Base-by-base conservation (phyloP, 331 rosid species). In the Dryas integrifolia region DNA sequence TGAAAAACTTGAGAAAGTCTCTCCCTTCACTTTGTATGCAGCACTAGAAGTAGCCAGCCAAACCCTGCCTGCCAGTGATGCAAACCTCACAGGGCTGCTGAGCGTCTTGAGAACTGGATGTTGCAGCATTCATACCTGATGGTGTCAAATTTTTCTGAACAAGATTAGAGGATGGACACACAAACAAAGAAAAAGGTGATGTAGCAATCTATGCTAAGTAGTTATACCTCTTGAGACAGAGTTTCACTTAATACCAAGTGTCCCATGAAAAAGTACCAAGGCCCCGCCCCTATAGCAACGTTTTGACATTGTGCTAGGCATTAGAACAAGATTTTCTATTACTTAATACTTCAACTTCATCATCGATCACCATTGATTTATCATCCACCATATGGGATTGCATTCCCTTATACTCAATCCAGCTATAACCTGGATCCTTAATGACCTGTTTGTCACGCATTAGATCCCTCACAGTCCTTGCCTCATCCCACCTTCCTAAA, bases 401-500 rank as follows among this genome's bases (percentile, higher is more conserved):
- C 72, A 58, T 60, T 69, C 53, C 85, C 58, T 77, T 76, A 70
- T 47, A 53, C 61, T 86, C 90, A 21, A 86, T 84, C 89, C 90
- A 75, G 83, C 97, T 91, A 78, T 81, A 88, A 73, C 97, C 96
- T 35, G 96, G 90, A 77, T 81, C 77, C 82, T 91, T 91, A 15
- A 9, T 70, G 38, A 91, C 77, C 78, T 76, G 76, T 63, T 88
- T 89, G 62, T 82, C 81, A 48, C 61, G 79, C 97, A 91, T 89
- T 52, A 81, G 52, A 75, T 87, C 89, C 75, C 97, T 89, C 73
- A 91, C 80, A 72, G 40, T 76, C 65, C 73, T 84, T 51, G 84
- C 96, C 57, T 91, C 92, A 71, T 91, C 92, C 97, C 96, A 91
- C 75, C 96, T 91, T 80, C 92, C 97, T 81, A 85, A 46, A 61